phyloP scores from a whole-genome alignment of 805 yeast species.

The Candida nitratophila region DNA sequence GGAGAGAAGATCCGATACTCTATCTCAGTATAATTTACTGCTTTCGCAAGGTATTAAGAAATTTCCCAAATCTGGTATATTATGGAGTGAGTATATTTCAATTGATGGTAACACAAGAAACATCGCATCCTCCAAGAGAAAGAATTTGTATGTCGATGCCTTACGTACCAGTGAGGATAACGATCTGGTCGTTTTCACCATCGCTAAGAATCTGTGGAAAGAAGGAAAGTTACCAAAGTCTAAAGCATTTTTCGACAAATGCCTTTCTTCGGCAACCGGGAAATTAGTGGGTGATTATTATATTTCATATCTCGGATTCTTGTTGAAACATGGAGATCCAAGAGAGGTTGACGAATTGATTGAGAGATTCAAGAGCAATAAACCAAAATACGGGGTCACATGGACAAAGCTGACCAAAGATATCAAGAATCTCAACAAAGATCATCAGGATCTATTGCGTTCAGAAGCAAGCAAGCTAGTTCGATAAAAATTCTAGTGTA shows the following conservation, averaged over 20 bases:
- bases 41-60: slow-evolving; percentile 51
- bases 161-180: slow-evolving; percentile 58
- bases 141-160: slow-evolving; percentile 62
- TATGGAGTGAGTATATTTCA: slow-evolving; percentile 62
- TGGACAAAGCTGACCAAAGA: slow-evolving; percentile 52
- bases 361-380: slow-evolving; percentile 30
- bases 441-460: slow-evolving; percentile 10
- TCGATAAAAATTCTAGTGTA: background rate
- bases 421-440: slow-evolving; percentile 25
- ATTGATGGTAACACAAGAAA: slow-evolving; percentile 38
- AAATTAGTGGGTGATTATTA: slow-evolving; percentile 62
- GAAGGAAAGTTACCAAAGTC: slow-evolving; percentile 62
- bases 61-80: slow-evolving; percentile 47
- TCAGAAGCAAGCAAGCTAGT: background rate
- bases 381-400: slow-evolving; percentile 52
- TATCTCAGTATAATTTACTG: slow-evolving; percentile 44
- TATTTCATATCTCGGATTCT: slow-evolving; percentile 53
- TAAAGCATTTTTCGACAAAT: slow-evolving; percentile 65
- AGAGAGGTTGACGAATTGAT: slow-evolving; percentile 28
- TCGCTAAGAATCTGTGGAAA: slow-evolving; percentile 62
- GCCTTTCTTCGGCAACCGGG: slow-evolving; percentile 18
- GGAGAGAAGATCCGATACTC: slow-evolving; percentile 46
- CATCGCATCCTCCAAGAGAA: slow-evolving; percentile 22
- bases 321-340: slow-evolving; percentile 30
- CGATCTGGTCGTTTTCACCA: slow-evolving; percentile 48